Conservation (phyloP, 2,329 filamentous ascomycete species). For the Curvularia lunata region DNA sequence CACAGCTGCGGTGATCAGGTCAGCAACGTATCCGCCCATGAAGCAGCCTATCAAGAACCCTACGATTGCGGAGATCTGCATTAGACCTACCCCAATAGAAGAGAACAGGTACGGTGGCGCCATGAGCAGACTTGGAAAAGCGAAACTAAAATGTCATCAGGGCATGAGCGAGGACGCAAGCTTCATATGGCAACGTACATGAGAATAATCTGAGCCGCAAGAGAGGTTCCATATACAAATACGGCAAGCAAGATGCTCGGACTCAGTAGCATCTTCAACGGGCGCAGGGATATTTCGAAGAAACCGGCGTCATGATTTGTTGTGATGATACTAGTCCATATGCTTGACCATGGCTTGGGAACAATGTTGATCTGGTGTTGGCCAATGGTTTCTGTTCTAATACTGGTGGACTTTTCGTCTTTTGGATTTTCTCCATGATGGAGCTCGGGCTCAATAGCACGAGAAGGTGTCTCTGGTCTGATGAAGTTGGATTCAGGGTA, state of each 20-base stretch:
- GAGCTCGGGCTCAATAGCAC: no score
- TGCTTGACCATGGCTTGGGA: no score
- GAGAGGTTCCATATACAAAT: conserved; percentile 16
- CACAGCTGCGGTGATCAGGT: conserved; percentile 15
- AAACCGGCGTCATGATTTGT: conserved; percentile 6
- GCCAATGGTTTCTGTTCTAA: no score
- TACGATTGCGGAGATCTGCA: conserved; percentile 16
- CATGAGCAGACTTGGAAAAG: conserved; percentile 15
- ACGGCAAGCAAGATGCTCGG: conserved; percentile 14
- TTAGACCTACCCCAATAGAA: conserved; percentile 9
- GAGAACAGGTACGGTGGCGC: conserved; percentile 18
- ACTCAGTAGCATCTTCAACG: conserved; percentile 8
- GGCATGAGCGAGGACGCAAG: no score
- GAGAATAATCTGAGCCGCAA: conserved; percentile 14
- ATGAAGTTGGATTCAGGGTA: no score
- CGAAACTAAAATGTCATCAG: conserved; percentile 8
- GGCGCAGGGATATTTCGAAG: background rate
- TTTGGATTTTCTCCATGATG: no score
- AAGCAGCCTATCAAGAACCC: conserved; percentile 16
- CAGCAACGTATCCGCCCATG: conserved; percentile 13
- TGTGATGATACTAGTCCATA: conserved; percentile 5
- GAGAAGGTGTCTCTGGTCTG: no score
- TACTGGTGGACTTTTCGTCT: no score
- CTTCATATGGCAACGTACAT: conserved; percentile 7
- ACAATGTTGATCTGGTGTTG: no score